Evolutionary conservation across 1,284 basidiomycete genomes (phyloP).

Genomic region (Stereum hirsutum): DNA sequence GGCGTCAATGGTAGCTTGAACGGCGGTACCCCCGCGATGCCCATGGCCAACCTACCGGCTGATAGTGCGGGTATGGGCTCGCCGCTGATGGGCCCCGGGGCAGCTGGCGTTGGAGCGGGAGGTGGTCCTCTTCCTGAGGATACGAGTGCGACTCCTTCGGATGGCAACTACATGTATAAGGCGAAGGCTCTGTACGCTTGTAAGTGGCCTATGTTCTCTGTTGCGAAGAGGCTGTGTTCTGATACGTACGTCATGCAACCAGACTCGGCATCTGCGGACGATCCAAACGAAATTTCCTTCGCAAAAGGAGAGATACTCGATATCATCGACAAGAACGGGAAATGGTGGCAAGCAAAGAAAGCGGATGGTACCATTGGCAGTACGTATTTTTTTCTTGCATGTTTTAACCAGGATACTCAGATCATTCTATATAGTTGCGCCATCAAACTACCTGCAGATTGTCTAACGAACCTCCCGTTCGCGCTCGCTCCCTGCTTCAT

Average conservation of each 20-base stretch:
- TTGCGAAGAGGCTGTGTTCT: background rate
- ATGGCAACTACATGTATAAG: constrained; percentile 44
- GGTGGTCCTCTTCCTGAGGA: constrained; percentile 22
- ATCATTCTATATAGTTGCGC: constrained; percentile 50
- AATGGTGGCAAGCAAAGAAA: constrained; percentile 95
- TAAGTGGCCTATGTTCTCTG: constrained; percentile 30
- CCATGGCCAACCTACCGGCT: constrained; percentile 16
- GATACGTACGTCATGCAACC: background rate
- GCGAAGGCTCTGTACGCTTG: constrained; percentile 87
- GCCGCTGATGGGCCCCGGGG: constrained; percentile 50
- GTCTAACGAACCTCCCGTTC: constrained; percentile 34
- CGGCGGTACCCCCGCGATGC: constrained; percentile 11
- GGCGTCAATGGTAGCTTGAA: no score
- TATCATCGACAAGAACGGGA: constrained; percentile 88
- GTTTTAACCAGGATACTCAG: constrained; percentile 12
- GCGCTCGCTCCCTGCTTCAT: no score
- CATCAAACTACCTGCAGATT: constrained; percentile 75
- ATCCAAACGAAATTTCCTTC: constrained; percentile 96
- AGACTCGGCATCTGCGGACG: constrained; percentile 89
- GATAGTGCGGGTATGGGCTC: constrained; percentile 41
- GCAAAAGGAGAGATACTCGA: constrained; percentile 90
- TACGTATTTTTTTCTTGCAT: constrained; percentile 20
- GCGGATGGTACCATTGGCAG: constrained; percentile 76
- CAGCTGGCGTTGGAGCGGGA: constrained; percentile 46
- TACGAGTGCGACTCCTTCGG: constrained; percentile 10